phyloP scores from a whole-genome alignment of 306 rosid genomes.

The Vigna nakashimae region DNA sequence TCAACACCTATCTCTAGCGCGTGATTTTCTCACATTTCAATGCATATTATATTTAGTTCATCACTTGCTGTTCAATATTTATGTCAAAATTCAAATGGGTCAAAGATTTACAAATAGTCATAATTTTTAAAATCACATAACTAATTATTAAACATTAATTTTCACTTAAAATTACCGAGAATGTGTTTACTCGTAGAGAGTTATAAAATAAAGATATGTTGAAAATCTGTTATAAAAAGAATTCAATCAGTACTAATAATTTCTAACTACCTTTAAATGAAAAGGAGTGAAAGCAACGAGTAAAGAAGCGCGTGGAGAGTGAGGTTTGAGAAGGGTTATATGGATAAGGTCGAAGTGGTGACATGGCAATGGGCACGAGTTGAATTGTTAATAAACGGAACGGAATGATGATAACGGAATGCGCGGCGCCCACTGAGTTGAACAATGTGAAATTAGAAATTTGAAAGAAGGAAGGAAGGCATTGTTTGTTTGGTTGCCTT shows the following conservation, averaged over 20 bases:
- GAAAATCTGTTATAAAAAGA: no score
- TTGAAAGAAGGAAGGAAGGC: neutral
- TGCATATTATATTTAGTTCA: neutral
- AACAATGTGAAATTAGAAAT: neutral
- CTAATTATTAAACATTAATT: no score
- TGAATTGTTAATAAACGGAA: neutral
- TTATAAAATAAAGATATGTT: no score
- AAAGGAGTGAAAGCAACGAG: neutral
- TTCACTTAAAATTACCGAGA: no score
- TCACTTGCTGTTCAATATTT: neutral
- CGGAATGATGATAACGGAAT: neutral
- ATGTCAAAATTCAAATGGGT: neutral
- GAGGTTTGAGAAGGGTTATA: neutral
- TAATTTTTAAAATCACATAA: no score
- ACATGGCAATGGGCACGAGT: neutral
- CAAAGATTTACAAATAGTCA: no score
- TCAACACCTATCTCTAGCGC: constrained; percentile 19
- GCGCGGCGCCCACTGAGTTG: constrained; percentile 30
- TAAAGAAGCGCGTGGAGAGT: constrained; percentile 19
- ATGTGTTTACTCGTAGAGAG: no score
- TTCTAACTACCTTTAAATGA: no score
- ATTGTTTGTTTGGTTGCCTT: neutral
- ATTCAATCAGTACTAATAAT: no score
- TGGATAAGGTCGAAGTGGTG: constrained; percentile 43
- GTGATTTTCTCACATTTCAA: neutral